Evolutionary conservation across 805 yeast genomes (phyloP).

Genomic region (Cyberlindnera xylosilytica): DNA sequence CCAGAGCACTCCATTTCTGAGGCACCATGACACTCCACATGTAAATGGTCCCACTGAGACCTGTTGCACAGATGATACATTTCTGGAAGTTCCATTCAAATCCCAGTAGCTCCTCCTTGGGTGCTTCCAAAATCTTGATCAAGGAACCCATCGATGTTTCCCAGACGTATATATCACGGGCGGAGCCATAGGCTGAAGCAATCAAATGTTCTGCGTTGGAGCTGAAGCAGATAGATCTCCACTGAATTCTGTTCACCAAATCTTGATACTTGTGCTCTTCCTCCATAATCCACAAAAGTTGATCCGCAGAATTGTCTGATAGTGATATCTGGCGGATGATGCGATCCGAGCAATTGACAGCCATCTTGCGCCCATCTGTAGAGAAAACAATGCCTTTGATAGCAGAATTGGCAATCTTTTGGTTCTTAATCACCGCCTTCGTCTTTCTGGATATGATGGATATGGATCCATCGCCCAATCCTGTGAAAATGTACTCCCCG

Average conservation of each 20-base stretch:
- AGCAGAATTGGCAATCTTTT: constrained; percentile 62
- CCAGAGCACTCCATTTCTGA: constrained; percentile 94
- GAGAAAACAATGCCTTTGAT: constrained; percentile 66
- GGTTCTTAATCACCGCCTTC: constrained; percentile 39
- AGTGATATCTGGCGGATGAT: constrained; percentile 60
- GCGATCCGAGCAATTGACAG: constrained; percentile 75
- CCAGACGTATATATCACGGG: constrained; percentile 91
- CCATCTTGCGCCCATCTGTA: constrained; percentile 56
- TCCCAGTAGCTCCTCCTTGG: constrained; percentile 81
- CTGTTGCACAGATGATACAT: constrained; percentile 78
- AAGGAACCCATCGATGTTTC: constrained; percentile 87
- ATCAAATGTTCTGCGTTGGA: constrained; percentile 77
- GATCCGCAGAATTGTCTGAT: constrained; percentile 31
- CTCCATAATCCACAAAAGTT: constrained; percentile 47
- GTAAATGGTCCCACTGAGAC: constrained; percentile 76
- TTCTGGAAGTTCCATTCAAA: constrained; percentile 81
- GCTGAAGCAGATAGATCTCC: constrained; percentile 80
- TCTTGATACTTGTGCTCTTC: constrained; percentile 84
- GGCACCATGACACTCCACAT: constrained; percentile 81
- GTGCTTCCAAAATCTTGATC: constrained; percentile 85
- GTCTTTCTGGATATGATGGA: constrained; percentile 39
- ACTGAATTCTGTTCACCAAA: constrained; percentile 81
- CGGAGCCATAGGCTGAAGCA: constrained; percentile 84
- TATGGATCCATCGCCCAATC: constrained; percentile 79
- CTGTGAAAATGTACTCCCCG: constrained; percentile 60